phyloP scores from a whole-genome alignment of 1,139 yeast species.

The Suhomyces anneliseae region DNA sequence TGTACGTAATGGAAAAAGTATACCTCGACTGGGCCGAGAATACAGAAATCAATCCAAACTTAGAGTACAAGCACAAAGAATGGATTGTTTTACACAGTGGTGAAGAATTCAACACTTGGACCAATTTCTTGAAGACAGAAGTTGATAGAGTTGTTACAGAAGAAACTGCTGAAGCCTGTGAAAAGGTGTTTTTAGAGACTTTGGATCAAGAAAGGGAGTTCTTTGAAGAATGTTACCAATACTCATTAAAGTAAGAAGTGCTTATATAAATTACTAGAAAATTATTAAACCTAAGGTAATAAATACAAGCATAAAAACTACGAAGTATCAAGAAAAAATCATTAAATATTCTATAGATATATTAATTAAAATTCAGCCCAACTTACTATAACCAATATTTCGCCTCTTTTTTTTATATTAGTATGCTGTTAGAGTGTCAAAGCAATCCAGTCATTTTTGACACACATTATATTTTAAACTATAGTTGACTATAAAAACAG shows the following conservation, averaged over 20 bases:
- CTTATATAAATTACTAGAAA: no score
- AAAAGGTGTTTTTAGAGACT: conserved; percentile 32
- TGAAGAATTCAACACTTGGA: conserved; percentile 47
- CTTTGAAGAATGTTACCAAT: conserved; percentile 46
- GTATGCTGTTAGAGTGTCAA: no score
- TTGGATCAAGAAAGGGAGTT: conserved; percentile 44
- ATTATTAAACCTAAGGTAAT: no score
- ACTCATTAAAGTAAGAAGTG: not conserved
- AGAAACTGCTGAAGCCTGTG: conserved; percentile 23
- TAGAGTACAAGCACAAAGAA: conserved; percentile 47
- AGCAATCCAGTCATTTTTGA: no score
- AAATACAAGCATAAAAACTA: no score
- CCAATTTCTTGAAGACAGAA: conserved; percentile 41
- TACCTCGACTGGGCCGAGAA: conserved; percentile 53
- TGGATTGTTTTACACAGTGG: conserved; percentile 58
- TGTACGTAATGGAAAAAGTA: conserved; percentile 51
- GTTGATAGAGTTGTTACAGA: conserved; percentile 35
- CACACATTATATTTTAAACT: no score
- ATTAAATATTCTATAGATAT: no score
- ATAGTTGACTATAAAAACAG: no score
- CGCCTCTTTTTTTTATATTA: no score
- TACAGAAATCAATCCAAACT: conserved; percentile 23
- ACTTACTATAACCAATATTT: no score
- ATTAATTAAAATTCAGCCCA: no score
- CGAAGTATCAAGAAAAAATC: no score